phyloP scores from a whole-genome alignment of 1,284 basidiomycete species.

The Thelephora terrestris region DNA sequence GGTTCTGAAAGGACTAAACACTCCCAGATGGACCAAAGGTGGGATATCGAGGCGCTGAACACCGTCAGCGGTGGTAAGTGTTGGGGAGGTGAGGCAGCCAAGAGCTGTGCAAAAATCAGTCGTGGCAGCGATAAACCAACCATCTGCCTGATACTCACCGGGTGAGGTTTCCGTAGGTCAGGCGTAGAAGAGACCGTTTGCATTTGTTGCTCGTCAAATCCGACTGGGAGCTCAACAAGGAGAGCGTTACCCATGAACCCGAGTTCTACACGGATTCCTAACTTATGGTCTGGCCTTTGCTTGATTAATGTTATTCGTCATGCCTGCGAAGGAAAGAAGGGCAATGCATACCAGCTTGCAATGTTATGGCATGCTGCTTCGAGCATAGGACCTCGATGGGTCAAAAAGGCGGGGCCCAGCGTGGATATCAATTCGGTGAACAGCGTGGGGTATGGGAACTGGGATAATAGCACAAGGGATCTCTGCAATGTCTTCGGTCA shows the following conservation, averaged over 20 bases:
- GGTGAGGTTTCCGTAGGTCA: no score
- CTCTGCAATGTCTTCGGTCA: constrained; percentile 35
- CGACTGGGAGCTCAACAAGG: constrained; percentile 61
- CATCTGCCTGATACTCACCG: neutral
- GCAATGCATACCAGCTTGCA: constrained; percentile 61
- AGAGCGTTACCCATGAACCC: constrained; percentile 75
- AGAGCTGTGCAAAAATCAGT: constrained; percentile 39
- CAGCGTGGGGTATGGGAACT: constrained; percentile 76
- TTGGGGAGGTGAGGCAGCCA: constrained; percentile 68
- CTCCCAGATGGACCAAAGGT: constrained; percentile 94
- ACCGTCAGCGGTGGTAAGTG: constrained; percentile 60
- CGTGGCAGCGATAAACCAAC: neutral
- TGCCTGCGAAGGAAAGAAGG: constrained; percentile 6
- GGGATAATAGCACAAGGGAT: constrained; percentile 79
- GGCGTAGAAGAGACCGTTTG: constrained; percentile 27
- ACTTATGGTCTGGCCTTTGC: constrained; percentile 60
- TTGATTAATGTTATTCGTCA: constrained; percentile 23
- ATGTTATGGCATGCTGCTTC: constrained; percentile 84
- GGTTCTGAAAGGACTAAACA: constrained; percentile 84
- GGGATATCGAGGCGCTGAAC: constrained; percentile 66
- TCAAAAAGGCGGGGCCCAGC: constrained; percentile 71
- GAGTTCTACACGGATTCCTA: constrained; percentile 60
- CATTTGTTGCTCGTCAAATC: constrained; percentile 63
- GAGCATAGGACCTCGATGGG: constrained; percentile 69
- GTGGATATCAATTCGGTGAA: constrained; percentile 62